Percentiles rank a stretch among this genome's conserved stretches.
phyloP scores from a whole-genome alignment of 805 yeast genomes.

The Ogataea dorogensis region DNA sequence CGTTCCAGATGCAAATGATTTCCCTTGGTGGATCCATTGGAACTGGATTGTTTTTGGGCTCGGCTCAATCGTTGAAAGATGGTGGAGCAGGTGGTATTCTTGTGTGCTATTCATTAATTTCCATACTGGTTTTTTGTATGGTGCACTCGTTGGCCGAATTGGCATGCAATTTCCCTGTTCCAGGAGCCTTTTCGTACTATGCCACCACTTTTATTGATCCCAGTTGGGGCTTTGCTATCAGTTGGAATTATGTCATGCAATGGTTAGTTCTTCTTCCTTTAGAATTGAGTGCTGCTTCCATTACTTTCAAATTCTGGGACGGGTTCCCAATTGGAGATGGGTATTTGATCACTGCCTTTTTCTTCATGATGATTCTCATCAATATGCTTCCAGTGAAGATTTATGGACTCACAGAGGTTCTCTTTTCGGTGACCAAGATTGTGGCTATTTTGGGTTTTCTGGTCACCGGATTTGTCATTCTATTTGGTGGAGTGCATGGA shows the following conservation, averaged over 20 bases:
- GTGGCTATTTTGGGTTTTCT: slow-evolving; percentile 51
- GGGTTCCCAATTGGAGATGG: slow-evolving; percentile 42
- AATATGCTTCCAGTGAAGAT: slow-evolving; percentile 55
- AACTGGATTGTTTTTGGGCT: slow-evolving; percentile 66
- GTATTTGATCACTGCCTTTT: slow-evolving; percentile 51
- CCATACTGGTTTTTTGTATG: slow-evolving; percentile 55
- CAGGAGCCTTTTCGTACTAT: slow-evolving; percentile 65
- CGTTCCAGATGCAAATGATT: slow-evolving; percentile 59
- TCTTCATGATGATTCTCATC: slow-evolving; percentile 45
- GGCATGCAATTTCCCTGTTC: slow-evolving; percentile 58
- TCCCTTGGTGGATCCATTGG: slow-evolving; percentile 70
- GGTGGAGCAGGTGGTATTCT: slow-evolving; percentile 69
- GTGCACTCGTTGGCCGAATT: slow-evolving; percentile 63
- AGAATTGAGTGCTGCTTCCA: slow-evolving; percentile 53
- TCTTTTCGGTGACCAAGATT: slow-evolving; percentile 48
- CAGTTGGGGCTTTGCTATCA: slow-evolving; percentile 62
- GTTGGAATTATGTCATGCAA: slow-evolving; percentile 54
- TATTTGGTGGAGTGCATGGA: slow-evolving; percentile 47
- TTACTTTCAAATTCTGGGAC: slow-evolving; percentile 52
- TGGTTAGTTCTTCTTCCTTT: slow-evolving; percentile 52
- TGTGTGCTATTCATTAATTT: slow-evolving; percentile 53
- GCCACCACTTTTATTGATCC: slow-evolving; percentile 58
- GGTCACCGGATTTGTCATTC: slow-evolving; percentile 49
- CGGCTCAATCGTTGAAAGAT: slow-evolving; percentile 54
- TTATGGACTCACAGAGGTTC: slow-evolving; percentile 54